Base-by-base conservation (phyloP, 2,329 filamentous ascomycete genomes). In the Microsporum ferrugineum region DNA sequence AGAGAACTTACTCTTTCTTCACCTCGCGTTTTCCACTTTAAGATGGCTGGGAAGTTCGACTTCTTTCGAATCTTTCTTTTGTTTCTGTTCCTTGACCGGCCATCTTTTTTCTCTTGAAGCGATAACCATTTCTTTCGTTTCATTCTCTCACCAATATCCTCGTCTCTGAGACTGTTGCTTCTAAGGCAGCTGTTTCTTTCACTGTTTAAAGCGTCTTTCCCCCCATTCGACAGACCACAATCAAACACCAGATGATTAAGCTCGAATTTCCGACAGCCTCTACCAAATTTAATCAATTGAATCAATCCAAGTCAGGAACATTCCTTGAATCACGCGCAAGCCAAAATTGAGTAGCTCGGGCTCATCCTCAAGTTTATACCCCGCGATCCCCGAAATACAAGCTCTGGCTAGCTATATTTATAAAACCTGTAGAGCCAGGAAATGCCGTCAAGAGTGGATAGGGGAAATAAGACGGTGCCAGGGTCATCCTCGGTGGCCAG, bases 401-500 rank as follows among this genome's bases (percentile, higher is more conserved):
- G 17, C 17, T 23, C 17, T 23, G 17, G 17, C 17, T 3, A 27
- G n/a, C 17, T 17, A 5, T 23, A 17, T 27, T 47, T 2, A 36
- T 31, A 8, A 23, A 10, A 31, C 3, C 14, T 5, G 33, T n/a
- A 14, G 51, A 7, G 6, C 5, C n/a, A 34, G 14, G 45, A 23
- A 31, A 65, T 65, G 63, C 51, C 63, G 38, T 59, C 63, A 27
- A 62, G 57, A 56, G 62, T 47, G 31, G 39, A 49, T 33, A 61
- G 61, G 29, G 59, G 56, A 27, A 60, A 59, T 36, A 63, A 60
- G 57, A 57, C 60, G 12, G 45, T 62, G 29, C 55, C 60, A 6
- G 51, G 53, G n/a, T 41, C 57, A 7, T 55, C 61, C 3, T 53
- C 64, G 5, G 49, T 57, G 10, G 51, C 61, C 12, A 41, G 58